phyloP scores from a whole-genome alignment of 2,329 filamentous ascomycete genomes.

The Chalara sp. region DNA sequence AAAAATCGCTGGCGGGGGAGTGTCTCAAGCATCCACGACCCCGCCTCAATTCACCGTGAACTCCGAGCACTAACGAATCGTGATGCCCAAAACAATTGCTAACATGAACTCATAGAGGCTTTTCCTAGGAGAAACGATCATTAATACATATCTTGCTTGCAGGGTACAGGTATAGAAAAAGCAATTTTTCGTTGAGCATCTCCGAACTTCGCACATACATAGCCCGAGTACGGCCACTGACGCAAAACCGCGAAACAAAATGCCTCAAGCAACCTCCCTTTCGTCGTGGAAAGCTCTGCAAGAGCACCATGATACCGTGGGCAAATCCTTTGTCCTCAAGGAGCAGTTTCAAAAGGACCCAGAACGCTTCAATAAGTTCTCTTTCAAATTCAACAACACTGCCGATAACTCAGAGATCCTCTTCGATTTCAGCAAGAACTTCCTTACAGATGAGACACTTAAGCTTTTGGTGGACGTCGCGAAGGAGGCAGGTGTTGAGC shows the following conservation, averaged over 20 bases:
- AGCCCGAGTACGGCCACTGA: too few species aligned
- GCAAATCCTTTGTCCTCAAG: constrained; percentile 87
- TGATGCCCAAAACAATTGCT: too few species aligned
- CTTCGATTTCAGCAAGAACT: constrained; percentile 99
- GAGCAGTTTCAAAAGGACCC: constrained; percentile 87
- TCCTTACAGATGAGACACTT: constrained; percentile 88
- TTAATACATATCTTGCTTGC: too few species aligned
- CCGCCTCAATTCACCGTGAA: too few species aligned
- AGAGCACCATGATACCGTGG: constrained; percentile 78
- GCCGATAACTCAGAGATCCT: constrained; percentile 80
- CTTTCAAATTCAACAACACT: constrained; percentile 71
- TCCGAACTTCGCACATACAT: not conserved
- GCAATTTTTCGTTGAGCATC: not conserved
- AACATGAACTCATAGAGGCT: too few species aligned
- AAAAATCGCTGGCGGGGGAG: too few species aligned
- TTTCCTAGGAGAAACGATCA: too few species aligned
- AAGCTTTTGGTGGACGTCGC: constrained; percentile 82
- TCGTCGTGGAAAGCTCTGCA: constrained; percentile 86
- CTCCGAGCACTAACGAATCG: too few species aligned
- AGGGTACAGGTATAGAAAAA: too few species aligned
- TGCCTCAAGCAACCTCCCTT: constrained; percentile 82
- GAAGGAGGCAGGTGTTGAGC: constrained; percentile 82
- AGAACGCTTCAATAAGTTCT: constrained; percentile 84
- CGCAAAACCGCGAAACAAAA: constrained; percentile 28
- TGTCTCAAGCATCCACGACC: too few species aligned